A percentile compares a stretch with the other conserved stretches of the same genome.
Evolutionary conservation across 495 filamentous ascomycete genomes (phyloP).

Genomic region (Cetradonia linearis): DNA sequence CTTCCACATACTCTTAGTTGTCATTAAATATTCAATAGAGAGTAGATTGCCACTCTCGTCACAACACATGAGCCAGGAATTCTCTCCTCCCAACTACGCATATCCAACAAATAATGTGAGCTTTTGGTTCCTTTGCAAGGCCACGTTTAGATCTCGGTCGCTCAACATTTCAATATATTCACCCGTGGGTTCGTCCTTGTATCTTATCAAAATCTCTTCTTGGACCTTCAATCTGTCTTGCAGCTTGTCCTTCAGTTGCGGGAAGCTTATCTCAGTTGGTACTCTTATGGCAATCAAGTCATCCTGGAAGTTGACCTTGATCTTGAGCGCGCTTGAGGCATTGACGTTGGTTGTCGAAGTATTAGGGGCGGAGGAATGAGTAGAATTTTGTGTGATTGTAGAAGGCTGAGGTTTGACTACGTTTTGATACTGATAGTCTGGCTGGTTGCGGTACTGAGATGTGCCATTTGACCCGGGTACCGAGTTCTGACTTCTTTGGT

Average conservation of each 20-base stretch:
- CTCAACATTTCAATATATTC: constrained; percentile 61
- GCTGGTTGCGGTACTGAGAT: constrained; percentile 34
- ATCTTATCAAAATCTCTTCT: constrained; percentile 65
- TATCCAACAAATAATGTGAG: constrained; percentile 68
- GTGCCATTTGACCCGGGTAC: constrained; percentile 34
- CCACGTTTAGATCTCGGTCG: constrained; percentile 71
- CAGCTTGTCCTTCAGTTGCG: constrained; percentile 71
- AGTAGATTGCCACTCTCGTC: neutral
- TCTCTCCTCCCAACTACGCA: constrained; percentile 29
- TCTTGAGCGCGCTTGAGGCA: constrained; percentile 53
- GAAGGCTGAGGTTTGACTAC: constrained; percentile 61
- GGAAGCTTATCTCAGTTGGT: constrained; percentile 65
- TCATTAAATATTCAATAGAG: neutral
- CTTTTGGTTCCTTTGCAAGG: constrained; percentile 75
- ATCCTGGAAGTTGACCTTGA: constrained; percentile 87
- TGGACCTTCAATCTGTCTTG: constrained; percentile 64
- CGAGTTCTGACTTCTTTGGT: constrained; percentile 47
- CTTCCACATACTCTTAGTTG: neutral
- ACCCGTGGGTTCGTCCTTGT: constrained; percentile 70
- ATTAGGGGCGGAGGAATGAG: constrained; percentile 26
- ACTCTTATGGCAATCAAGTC: constrained; percentile 87
- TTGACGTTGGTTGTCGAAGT: constrained; percentile 32
- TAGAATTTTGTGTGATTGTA: constrained; percentile 60
- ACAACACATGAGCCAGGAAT: constrained; percentile 23
- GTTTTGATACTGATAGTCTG: constrained; percentile 30